Percentiles rank a stretch among this genome's conserved stretches.
phyloP scores from a whole-genome alignment of 2,329 filamentous ascomycete species.

The Rhytidhysteron rufulum region DNA sequence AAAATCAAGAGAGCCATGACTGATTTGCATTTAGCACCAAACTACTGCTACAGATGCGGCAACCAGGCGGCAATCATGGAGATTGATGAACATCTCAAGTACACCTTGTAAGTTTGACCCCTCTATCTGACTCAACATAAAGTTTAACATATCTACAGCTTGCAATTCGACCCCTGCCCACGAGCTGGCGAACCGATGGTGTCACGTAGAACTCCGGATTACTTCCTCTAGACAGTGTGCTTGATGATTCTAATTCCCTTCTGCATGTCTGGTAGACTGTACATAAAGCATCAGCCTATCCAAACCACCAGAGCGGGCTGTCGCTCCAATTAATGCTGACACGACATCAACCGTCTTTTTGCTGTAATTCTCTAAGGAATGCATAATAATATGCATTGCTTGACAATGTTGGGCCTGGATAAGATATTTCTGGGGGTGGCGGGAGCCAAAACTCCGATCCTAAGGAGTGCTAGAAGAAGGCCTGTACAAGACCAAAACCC shows the following conservation, averaged over 20 bases:
- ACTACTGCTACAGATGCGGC: slow-evolving; percentile 96
- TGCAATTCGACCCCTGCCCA: slow-evolving; percentile 98
- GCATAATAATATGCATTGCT: background rate
- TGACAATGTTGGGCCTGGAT: background rate
- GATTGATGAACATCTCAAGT: slow-evolving; percentile 98
- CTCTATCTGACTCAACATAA: background rate
- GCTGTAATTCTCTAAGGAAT: background rate
- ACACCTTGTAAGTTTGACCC: slow-evolving; percentile 81
- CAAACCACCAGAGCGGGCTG: slow-evolving; percentile 2
- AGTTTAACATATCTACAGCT: slow-evolving; percentile 54
- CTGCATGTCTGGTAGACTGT: slow-evolving; percentile 13
- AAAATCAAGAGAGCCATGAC: slow-evolving; percentile 6
- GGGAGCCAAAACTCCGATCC: background rate
- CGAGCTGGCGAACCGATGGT: slow-evolving; percentile 98
- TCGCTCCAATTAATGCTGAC: slow-evolving; percentile 2
- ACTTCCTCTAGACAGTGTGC: slow-evolving; percentile 74
- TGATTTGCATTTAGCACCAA: slow-evolving; percentile 45
- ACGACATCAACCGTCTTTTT: background rate
- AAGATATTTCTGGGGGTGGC: background rate
- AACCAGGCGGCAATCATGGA: slow-evolving; percentile 99
- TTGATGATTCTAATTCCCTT: slow-evolving; percentile 4
- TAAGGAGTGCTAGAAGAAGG: background rate
- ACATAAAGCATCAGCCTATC: slow-evolving; percentile 15
- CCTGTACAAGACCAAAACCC: no score
- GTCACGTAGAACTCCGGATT: slow-evolving; percentile 89